Evolutionary conservation across 768 basidiomycete genomes (phyloP).

Genomic region (Boletus barrowsii): DNA sequence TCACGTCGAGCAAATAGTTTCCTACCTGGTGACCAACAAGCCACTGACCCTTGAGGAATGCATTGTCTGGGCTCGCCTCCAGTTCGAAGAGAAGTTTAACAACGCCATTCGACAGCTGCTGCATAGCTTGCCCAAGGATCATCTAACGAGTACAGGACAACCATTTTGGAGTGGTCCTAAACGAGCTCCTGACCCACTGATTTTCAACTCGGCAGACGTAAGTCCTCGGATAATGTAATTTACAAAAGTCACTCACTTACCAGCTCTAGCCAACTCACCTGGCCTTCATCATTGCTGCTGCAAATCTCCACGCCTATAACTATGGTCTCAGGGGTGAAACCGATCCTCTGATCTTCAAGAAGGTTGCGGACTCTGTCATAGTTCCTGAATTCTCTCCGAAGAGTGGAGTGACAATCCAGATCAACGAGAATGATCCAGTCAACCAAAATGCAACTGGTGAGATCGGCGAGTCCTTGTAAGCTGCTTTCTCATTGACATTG

Average conservation of each 20-base stretch:
- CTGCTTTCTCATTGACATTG: conserved; percentile 3
- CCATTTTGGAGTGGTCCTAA: conserved; percentile 99
- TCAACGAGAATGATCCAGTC: conserved; percentile 89
- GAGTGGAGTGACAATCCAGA: conserved; percentile 89
- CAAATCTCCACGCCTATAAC: conserved; percentile 97
- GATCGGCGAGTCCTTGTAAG: conserved; percentile 1
- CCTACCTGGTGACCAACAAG: conserved; percentile 87
- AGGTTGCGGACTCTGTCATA: conserved; percentile 75
- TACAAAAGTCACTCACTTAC: conserved; percentile 11
- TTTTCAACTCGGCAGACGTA: conserved; percentile 85
- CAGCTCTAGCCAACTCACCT: conserved; percentile 71
- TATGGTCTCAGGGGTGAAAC: conserved; percentile 92
- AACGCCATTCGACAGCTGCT: conserved; percentile 91
- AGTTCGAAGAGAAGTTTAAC: conserved; percentile 92
- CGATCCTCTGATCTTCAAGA: conserved; percentile 76
- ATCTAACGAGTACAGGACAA: conserved; percentile 84
- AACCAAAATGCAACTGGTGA: conserved; percentile 43
- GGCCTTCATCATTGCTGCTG: conserved; percentile 85
- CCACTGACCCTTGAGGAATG: conserved; percentile 97
- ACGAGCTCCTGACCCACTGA: conserved; percentile 88
- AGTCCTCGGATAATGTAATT: conserved; percentile 28
- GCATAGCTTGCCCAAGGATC: conserved; percentile 93
- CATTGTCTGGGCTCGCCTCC: conserved; percentile 92
- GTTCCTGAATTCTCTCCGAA: conserved; percentile 93
- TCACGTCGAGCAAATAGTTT: conserved; percentile 83